Evolutionary conservation across 371 early-diverging fungal species (phyloP), one percentile per base, ranked within the genome.

Genomic region (Syncephalastrum racemosum): DNA sequence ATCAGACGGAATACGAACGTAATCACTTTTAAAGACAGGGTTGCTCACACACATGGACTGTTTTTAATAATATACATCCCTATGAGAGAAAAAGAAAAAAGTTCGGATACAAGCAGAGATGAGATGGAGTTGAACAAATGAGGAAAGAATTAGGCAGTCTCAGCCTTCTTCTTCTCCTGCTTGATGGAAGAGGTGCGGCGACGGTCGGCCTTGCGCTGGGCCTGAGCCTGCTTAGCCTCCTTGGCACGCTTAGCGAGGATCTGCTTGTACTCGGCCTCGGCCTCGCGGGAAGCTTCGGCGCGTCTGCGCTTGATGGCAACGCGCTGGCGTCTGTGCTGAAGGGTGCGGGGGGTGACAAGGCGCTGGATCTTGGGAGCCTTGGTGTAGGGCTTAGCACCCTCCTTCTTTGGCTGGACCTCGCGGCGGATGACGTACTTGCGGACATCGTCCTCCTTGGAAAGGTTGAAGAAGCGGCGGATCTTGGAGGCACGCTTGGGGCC

Each of bases 401-500:
- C 77, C 84, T 91, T 91, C 87, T 91, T 90, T 69, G 90, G 87
- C 67, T 81, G 77, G 58, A 96, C 84, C 81, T 96, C 95, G 71
- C 97, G 96, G 71, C 96, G 93, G 75, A 98, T 95, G 66, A 97
- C 97, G 73, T 90, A 96, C 87, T 95, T 91, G 84, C 96, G 94
- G 67, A 97, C 96, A 85, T 96, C 97, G 78, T 95, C 99, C 56
- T 90, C 94, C 87, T 94, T 93, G 84, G 85, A 84, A 75, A 99
- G 82, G 78, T 88, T 89, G 82, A 98, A 97, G 84, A 97, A 86
- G 87, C 94, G 94, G 82, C 97, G 92, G 85, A 99, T 95, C 81
- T 99, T 97, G 85, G 77, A 87, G 68, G 96, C 97, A 77, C 98
- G 91, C 93, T 99, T 99, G 70, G 99, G 99, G 62, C 97, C 96